A percentile compares a stretch with the other conserved stretches of the same genome.
Conservation (phyloP, 2,329 filamentous ascomycete genomes). For the Dothiorella sarmentorum region DNA sequence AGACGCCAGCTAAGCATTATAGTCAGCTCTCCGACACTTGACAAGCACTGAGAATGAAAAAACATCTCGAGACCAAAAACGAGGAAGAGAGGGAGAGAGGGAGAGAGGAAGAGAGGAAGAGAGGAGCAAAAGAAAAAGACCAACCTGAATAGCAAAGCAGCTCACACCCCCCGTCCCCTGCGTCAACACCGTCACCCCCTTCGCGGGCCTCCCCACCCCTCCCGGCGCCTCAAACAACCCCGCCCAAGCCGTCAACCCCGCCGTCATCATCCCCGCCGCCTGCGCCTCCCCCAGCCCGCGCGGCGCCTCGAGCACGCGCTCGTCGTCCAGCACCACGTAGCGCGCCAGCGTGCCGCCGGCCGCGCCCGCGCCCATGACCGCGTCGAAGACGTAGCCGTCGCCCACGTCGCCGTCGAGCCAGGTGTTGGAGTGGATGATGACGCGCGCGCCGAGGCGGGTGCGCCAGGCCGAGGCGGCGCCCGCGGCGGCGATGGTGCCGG, state of each 20-base stretch:
- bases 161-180: slow-evolving; percentile 28
- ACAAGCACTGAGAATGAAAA: background rate
- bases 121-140: slow-evolving; percentile 19
- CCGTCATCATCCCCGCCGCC: slow-evolving; percentile 41
- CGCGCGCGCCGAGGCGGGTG: slow-evolving; percentile 15
- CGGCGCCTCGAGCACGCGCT: slow-evolving; percentile 41
- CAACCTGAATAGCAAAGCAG: slow-evolving; percentile 19
- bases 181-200: slow-evolving; percentile 32
- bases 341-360: slow-evolving; percentile 42
- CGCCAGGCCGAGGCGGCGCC: slow-evolving; percentile 17
- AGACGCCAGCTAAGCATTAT: slow-evolving; percentile 38
- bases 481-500: slow-evolving; percentile 21
- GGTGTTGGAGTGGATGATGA: slow-evolving; percentile 19
- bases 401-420: slow-evolving; percentile 22
- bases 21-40: background rate
- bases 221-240: slow-evolving; percentile 39
- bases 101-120: slow-evolving; percentile 2
- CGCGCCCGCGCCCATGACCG: slow-evolving; percentile 25
- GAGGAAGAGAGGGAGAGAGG: background rate
- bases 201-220: slow-evolving; percentile 31
- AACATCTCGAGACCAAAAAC: too few relatives aligned
- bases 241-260: slow-evolving; percentile 50
- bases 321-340: slow-evolving; percentile 42
- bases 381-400: slow-evolving; percentile 6
- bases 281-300: slow-evolving; percentile 34